These are phyloP conservation scores for Trichophyton simii DNA, from an alignment of 2,329 filamentous ascomycete genomes.

Conservation along the genomic window DNA sequence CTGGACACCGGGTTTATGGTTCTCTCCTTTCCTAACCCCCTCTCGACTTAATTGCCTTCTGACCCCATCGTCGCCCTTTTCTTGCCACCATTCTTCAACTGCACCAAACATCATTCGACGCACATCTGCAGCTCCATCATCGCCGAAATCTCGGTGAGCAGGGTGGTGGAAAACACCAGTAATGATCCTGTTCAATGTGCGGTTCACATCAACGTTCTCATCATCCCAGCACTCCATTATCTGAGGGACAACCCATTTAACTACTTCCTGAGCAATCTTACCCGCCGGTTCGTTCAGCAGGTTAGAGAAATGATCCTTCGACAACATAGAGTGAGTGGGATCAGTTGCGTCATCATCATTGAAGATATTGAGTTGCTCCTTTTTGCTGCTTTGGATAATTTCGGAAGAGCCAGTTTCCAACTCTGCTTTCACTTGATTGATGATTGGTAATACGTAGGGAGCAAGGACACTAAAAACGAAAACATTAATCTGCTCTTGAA, in stretches of 20 bases:
- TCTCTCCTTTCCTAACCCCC: conserved; percentile 63
- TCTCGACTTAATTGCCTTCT: conserved; percentile 63
- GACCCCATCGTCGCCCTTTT: conserved; percentile 54
- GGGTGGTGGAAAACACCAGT: conserved; percentile 79
- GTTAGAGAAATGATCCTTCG: conserved; percentile 91
- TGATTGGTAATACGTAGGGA: conserved; percentile 74
- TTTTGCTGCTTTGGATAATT: conserved; percentile 71
- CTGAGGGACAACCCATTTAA: conserved; percentile 80
- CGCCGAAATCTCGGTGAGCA: conserved; percentile 56
- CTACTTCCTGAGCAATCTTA: conserved; percentile 62
- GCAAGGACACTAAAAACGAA: conserved; percentile 89
- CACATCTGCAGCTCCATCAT: conserved; percentile 59
- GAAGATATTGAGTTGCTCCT: conserved; percentile 80
- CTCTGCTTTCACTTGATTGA: conserved; percentile 75
- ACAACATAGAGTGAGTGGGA: conserved; percentile 89
- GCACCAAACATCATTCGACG: conserved; percentile 66
- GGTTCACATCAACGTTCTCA: conserved; percentile 54
- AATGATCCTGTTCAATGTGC: conserved; percentile 63
- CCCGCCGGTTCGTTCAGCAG: conserved; percentile 81
- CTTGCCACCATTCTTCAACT: conserved; percentile 71
- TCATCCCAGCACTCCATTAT: conserved; percentile 82
- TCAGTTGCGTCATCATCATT: conserved; percentile 62
- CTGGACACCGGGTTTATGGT: conserved; percentile 74
- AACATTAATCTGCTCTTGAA: conserved; percentile 75
- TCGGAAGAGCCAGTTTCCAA: conserved; percentile 74